Evolutionary conservation across 805 yeast genomes (phyloP), one percentile per base, ranked within the genome.

Genomic region (Lachancea quebecensis): DNA sequence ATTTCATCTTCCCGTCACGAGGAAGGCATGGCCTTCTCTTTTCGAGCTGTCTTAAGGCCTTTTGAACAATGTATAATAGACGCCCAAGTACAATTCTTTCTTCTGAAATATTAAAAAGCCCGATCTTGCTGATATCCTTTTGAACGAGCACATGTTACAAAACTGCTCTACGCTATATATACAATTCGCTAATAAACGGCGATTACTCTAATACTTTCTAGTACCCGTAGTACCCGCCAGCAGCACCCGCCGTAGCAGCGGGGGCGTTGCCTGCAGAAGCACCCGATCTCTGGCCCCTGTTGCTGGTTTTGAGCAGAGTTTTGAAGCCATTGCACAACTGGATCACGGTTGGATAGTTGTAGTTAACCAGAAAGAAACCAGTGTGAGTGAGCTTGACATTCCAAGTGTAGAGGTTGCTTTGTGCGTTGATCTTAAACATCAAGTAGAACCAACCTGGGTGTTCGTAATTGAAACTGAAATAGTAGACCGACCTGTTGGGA

Each of bases 301-400:
- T 60, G 53, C 57, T 59, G 27, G 68, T 59, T 49, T 67, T 71
- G 49, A 73, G 52, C 44, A 73, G 51, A 12, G 82, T 84, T 72
- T 93, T 93, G 80, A 93, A 93, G 14, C 99, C 99, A 59, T 93
- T 93, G 70, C 96, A 85, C 57, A 93, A 74, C 47, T 83, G 78
- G 51, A 79, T 79, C 73, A 91, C 89, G 64, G 85, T 89, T n/a
- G 96, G 91, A 62, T 93, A 93, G 27, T 80, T 76, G 59, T 85
- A 86, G 12, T 82, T 82, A 61, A 80, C 81, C 60, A 93, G 71
- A 58, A 79, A 81, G 59, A 78, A 91, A 2, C 98, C 98, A 48
- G 82, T 82, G 25, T 93, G 89, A 44, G 85, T 82, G n/a, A 87
- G 87, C 65, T 81, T 84, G 35, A 93, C 96, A 58, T 87, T 86